A percentile compares a stretch with the other conserved stretches of the same genome.
phyloP scores from a whole-genome alignment of 108 stramenopile species.

The Fistulifera pelliculosa region DNA sequence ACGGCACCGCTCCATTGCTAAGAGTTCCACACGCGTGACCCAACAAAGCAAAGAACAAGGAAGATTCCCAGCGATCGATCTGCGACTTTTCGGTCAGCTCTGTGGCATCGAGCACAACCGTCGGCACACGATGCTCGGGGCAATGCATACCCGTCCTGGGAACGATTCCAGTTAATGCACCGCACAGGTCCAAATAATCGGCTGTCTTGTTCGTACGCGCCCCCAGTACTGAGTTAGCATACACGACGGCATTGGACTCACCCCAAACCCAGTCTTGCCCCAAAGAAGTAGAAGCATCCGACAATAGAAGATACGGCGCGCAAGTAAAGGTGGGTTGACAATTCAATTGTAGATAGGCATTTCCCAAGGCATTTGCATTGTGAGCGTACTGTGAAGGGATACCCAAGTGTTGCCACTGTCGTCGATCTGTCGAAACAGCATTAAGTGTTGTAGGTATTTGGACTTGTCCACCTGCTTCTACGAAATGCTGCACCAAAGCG shows the following conservation, averaged over 20 bases:
- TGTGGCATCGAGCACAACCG: constrained; percentile 44
- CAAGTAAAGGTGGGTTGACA: constrained; percentile 68
- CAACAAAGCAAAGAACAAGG: constrained; percentile 57
- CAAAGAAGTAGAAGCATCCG: constrained; percentile 11
- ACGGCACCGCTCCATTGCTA: constrained; percentile 62
- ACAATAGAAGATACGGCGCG: constrained; percentile 66
- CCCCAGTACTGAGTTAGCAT: constrained; percentile 65
- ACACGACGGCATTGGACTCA: constrained; percentile 82
- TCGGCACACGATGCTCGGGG: constrained; percentile 38
- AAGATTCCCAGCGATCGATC: constrained; percentile 7
- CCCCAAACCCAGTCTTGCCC: constrained; percentile 65
- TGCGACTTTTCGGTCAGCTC: constrained; percentile 14
- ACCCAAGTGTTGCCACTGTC: constrained; percentile 54
- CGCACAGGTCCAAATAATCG: constrained; percentile 81
- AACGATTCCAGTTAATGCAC: constrained; percentile 57
- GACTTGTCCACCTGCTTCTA: constrained; percentile 51
- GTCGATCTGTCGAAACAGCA: constrained; percentile 61
- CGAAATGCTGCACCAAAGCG: constrained; percentile 47
- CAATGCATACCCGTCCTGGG: constrained; percentile 52
- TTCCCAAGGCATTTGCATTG: constrained; percentile 47
- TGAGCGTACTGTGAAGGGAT: constrained; percentile 31
- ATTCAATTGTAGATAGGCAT: constrained; percentile 64
- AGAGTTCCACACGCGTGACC: constrained; percentile 67
- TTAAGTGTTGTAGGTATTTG: constrained; percentile 71
- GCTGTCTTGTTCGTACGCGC: constrained; percentile 81